Conservation (phyloP, 2,329 filamentous ascomycete species). For the Scedosporium apiospermum region DNA sequence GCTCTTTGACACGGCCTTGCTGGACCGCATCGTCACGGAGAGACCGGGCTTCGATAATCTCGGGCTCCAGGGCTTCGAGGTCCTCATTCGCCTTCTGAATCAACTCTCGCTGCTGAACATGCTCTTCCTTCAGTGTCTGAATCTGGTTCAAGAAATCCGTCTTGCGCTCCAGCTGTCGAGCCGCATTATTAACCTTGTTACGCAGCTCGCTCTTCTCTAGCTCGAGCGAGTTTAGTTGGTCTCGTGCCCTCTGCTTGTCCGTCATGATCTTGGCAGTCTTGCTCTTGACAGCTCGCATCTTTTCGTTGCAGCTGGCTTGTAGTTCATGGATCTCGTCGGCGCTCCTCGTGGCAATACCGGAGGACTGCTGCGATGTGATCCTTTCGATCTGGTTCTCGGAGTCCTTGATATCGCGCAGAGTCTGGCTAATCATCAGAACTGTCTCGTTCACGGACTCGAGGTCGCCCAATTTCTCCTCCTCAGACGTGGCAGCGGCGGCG, state of each 20-base stretch:
- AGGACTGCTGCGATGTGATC: constrained; percentile 66
- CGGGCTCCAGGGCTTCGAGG: constrained; percentile 63
- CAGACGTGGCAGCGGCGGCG: constrained; percentile 56
- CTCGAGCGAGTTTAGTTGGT: constrained; percentile 61
- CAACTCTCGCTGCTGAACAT: constrained; percentile 55
- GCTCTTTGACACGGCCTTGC: constrained; percentile 63
- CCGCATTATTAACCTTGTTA: constrained; percentile 60
- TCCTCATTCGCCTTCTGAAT: constrained; percentile 64
- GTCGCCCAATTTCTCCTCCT: constrained; percentile 58
- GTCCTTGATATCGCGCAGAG: constrained; percentile 60
- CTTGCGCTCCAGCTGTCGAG: constrained; percentile 75
- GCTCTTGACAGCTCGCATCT: constrained; percentile 54
- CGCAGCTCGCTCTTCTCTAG: constrained; percentile 66
- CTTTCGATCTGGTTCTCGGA: constrained; percentile 66
- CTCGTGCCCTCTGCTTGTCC: constrained; percentile 64
- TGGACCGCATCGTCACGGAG: constrained; percentile 68
- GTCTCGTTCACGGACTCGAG: constrained; percentile 69
- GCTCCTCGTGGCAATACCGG: constrained; percentile 51
- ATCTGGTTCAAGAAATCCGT: constrained; percentile 60
- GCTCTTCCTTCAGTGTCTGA: constrained; percentile 61
- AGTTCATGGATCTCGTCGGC: constrained; percentile 79
- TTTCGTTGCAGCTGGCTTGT: constrained; percentile 56
- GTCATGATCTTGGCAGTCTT: constrained; percentile 54
- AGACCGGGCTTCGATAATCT: constrained; percentile 65
- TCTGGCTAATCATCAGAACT: constrained; percentile 65